Evolutionary conservation across 176 grass and related monocot genomes (phyloP).

Genomic region (Urochloa ruziziensis): DNA sequence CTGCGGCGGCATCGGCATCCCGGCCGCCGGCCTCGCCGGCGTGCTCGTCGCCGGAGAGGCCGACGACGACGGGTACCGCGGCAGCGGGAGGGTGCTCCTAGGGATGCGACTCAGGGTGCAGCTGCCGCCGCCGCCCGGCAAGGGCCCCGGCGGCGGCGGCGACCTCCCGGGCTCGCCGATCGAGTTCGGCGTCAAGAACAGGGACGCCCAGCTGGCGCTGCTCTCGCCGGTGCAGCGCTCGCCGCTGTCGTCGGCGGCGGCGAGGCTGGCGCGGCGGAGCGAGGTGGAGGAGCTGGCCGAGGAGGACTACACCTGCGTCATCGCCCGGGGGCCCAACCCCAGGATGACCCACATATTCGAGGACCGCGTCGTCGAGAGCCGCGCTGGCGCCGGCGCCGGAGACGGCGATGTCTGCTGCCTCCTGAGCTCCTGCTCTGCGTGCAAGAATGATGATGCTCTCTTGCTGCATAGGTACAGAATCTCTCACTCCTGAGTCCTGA

Average conservation of each 20-base stretch:
- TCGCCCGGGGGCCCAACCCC: conserved; percentile 52
- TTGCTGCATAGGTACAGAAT: not conserved
- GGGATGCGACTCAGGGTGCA: conserved; percentile 40
- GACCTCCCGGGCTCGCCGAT: conserved; percentile 46
- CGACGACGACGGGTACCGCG: not conserved
- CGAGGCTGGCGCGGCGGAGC: conserved; percentile 23
- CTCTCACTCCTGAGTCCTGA: not conserved
- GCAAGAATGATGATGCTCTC: conserved; percentile 35
- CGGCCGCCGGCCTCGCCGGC: conserved; percentile 17
- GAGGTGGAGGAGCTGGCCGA: conserved; percentile 47
- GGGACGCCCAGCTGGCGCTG: conserved; percentile 61
- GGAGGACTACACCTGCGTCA: conserved; percentile 77
- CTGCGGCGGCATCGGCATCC: not conserved
- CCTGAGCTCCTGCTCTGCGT: conserved; percentile 37
- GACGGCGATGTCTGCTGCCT: conserved; percentile 20
- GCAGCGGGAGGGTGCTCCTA: conserved; percentile 27
- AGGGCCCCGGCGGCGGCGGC: not conserved
- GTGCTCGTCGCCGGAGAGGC: conserved; percentile 32
- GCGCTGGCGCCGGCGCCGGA: not conserved
- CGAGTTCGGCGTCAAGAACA: conserved; percentile 73
- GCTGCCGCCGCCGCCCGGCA: conserved; percentile 21
- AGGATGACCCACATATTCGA: conserved; percentile 71
- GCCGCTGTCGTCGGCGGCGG: conserved; percentile 18
- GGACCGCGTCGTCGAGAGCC: conserved; percentile 58
- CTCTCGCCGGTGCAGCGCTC: conserved; percentile 50